Evolutionary conservation across 164 flowering plant species (phyloP), one percentile per base, ranked within the genome.

Genomic region (Tetracentron sinense): DNA sequence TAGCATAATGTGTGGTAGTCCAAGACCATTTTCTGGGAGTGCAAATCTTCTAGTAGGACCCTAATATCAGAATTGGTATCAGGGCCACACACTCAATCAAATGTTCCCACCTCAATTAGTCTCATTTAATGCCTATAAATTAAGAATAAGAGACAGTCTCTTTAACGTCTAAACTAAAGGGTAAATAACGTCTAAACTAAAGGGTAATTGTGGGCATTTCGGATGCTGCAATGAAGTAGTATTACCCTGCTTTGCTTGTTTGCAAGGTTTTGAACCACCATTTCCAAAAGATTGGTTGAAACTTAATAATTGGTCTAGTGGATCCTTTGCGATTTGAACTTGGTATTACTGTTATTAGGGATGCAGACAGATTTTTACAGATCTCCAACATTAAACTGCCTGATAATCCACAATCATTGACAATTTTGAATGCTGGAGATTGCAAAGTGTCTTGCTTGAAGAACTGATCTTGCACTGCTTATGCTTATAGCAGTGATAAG

Each of bases 401-500:
- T 1, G 66, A 56, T 12, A 10, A 51, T 52, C 28, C 66, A 30
- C 60, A 21, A 16, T 11, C 56, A 4, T 22, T 58, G 53, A n/a
- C 28, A 3, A 65, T 51, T 19, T 25, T 38, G 20, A 63, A n/a
- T 48, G 22, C 53, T 2, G 58, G 33, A 38, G 72, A 62, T 30
- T 77, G 83, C 30, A 50, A 67, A 54, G 30, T 53, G 8, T 61
- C 58, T 19, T 80, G 83, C 48, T 53, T 69, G 61, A 72, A 30
- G 31, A 69, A 61, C 52, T 79, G 75, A 44, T 74, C 81, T 23
- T 79, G 81, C 59, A 67, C 42, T 38, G 83, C 81, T 35, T 77
- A 80, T 56, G 52, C 73, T 54, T 62, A 30, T 57, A 66, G 51
- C 11, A 60, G 26, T 33, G 21, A 12, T 26, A 38, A 56, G 17